These are phyloP conservation scores for Fusarium begoniae DNA, from an alignment of 2,329 filamentous ascomycete species.

Conservation along the genomic window DNA sequence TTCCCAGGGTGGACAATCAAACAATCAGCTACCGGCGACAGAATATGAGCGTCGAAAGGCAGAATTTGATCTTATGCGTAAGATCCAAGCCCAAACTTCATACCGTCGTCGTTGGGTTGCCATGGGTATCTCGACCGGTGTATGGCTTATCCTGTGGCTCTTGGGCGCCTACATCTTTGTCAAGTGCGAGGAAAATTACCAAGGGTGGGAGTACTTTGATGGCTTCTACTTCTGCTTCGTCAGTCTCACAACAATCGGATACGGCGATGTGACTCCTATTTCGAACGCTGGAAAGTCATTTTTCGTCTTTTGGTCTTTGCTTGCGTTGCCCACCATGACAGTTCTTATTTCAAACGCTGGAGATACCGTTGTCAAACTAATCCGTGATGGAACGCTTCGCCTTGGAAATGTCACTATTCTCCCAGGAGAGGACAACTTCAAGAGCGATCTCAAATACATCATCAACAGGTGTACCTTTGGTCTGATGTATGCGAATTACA, in stretches of 20 bases:
- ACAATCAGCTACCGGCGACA: slow-evolving; percentile 30
- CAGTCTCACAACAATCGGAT: slow-evolving; percentile 85
- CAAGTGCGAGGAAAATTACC: slow-evolving; percentile 60
- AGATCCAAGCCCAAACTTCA: slow-evolving; percentile 74
- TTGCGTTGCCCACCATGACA: slow-evolving; percentile 88
- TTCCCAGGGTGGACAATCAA: slow-evolving; percentile 3
- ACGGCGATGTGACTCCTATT: slow-evolving; percentile 81
- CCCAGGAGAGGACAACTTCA: slow-evolving; percentile 63
- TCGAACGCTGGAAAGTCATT: slow-evolving; percentile 83
- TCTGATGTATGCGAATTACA: slow-evolving; percentile 47
- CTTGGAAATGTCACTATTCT: slow-evolving; percentile 69
- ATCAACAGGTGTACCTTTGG: slow-evolving; percentile 56
- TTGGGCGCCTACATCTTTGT: slow-evolving; percentile 80
- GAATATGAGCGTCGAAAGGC: slow-evolving; percentile 71
- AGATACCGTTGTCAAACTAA: slow-evolving; percentile 77
- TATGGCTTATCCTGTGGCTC: slow-evolving; percentile 82
- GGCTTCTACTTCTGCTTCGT: slow-evolving; percentile 88
- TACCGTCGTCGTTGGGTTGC: slow-evolving; percentile 78
- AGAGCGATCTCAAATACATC: slow-evolving; percentile 55
- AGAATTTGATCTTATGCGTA: slow-evolving; percentile 83
- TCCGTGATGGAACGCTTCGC: slow-evolving; percentile 64
- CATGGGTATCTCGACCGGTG: slow-evolving; percentile 71
- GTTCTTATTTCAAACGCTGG: slow-evolving; percentile 85
- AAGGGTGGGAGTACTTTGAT: slow-evolving; percentile 78
- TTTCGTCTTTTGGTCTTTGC: slow-evolving; percentile 91